phyloP scores from a whole-genome alignment of 2,329 filamentous ascomycete species.

The Fusarium camptoceras region DNA sequence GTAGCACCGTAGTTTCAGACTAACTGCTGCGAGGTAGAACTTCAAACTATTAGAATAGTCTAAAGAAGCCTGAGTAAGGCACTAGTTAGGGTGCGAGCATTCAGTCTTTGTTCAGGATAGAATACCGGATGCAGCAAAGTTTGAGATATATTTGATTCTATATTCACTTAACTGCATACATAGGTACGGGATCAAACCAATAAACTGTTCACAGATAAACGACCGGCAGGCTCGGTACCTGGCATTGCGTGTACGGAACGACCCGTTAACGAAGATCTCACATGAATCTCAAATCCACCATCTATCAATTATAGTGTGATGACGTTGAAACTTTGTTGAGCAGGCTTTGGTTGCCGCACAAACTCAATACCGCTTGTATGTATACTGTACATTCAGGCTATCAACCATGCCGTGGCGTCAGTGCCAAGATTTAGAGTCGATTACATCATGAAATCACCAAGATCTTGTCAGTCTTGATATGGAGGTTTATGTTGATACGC shows the following conservation, averaged over 20 bases:
- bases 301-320: not conserved
- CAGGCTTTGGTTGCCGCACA: not conserved
- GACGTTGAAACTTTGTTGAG: conserved; percentile 1
- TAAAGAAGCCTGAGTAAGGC: not conserved
- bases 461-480: not conserved
- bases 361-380: conserved; percentile 7
- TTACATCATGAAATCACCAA: conserved; percentile 16
- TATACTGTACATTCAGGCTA: not conserved
- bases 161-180: not conserved
- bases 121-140: not conserved
- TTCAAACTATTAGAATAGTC: not conserved
- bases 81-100: not conserved
- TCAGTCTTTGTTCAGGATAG: not conserved
- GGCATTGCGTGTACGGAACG: conserved; percentile 1
- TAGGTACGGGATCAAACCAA: not conserved
- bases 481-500: not conserved
- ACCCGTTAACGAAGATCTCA: not conserved
- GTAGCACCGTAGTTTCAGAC: no score
- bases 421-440: not conserved
- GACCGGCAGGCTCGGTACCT: conserved; percentile 6
- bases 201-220: not conserved
- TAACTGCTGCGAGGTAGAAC: not conserved
- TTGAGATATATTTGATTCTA: not conserved
- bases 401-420: not conserved
- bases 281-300: not conserved